Evolutionary conservation across 1,284 basidiomycete genomes (phyloP), one percentile per base, ranked within the genome.

Genomic region (Paramarasmius palmivorus): DNA sequence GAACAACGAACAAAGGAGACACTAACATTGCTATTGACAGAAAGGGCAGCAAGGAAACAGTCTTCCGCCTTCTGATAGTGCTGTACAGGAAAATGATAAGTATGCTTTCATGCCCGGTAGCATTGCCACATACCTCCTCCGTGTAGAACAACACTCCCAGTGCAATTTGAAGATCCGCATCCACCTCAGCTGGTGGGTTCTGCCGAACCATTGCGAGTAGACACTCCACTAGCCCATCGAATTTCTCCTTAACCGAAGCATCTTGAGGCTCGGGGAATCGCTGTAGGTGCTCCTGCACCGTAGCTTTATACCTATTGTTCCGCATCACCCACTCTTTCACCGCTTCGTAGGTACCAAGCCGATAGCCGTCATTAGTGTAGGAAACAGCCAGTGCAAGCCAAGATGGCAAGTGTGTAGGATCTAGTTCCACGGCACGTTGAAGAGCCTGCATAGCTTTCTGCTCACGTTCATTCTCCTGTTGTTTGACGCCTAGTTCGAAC

Each of bases 391-490:
- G 78, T 3, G 95, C 95, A 34, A 99, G 84, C 87, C 94, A 96
- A 0, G 95, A 84, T 0, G 88, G 83, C 5, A 92, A 75, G 62
- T 89, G 82, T 1, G 79, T 68, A 2, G 92, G 86, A 59, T 97
- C 90, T 19, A 98, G 80, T 60, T 91, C 84, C 44, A 94, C 76
- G 1, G 95, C 90, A 56, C 88, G 88, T 38, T 82, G 78, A 22
- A 99, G 79, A 0, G 96, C 97, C 45, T 88, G 80, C 49, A 99
- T 84, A 4, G 96, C 97, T 63, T 93, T 89, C 20, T 84, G 80
- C 72, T 99, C 96, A 20, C 95, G 86, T 70, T 99, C 96, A 68
- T 97, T 98, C 71, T 98, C 96, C 72, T 99, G 96, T 68, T 99
- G 97, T 72, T 94, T 96, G 44, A 99, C 87, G 23, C 97, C 96